Base-by-base conservation (phyloP, 2,329 filamentous ascomycete genomes). In the Neonectria coccinea region DNA sequence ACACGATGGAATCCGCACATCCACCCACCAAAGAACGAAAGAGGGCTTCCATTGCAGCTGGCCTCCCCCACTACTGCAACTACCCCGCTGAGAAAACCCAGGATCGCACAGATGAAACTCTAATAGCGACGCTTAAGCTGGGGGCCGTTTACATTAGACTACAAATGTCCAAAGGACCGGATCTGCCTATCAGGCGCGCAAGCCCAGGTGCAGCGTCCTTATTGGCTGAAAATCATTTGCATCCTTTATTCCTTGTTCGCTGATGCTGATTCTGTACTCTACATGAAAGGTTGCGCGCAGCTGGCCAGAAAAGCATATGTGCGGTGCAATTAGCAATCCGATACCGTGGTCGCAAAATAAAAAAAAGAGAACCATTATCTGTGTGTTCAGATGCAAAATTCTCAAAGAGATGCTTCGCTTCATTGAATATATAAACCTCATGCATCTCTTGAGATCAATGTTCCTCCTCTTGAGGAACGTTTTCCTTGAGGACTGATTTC, bases 31-130 rank as follows among this genome's bases (percentile, higher is more conserved):
- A 48, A 14, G 25, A 20, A 53, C 22, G 16, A 3, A 2, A 55
- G 42, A 59, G 25, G n/a, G 14, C 48, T 42, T n/a, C n/a, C 39
- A 20, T 42, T 42, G 25, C 16, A 41, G 18, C 27, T 27, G n/a
- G 18, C 31, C 31, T 36, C 60, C 42, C 60, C 60, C 60, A 50
- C 60, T 41, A 39, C 36, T 39, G 14, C 6, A 39, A 39, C 36
- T 39, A 42, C 60, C 55, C 60, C 60, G 48, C 60, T 53, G 31
- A 27, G 22, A 25, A 25, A 14, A 31, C n/a, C 16, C 12, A 45
- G 58, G 59, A 62, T 62, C 53, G 53, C 47, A 27, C 41, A 62
- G 54, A 53, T 62, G 59, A 39, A 62, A 62, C 59, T 62, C 39
- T 62, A 62, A 62, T 39, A 42, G 25, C 25, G 51, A 59, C 45